Evolutionary conservation across 495 filamentous ascomycete species (phyloP).

Genomic region (Lophiostoma macrostomum): DNA sequence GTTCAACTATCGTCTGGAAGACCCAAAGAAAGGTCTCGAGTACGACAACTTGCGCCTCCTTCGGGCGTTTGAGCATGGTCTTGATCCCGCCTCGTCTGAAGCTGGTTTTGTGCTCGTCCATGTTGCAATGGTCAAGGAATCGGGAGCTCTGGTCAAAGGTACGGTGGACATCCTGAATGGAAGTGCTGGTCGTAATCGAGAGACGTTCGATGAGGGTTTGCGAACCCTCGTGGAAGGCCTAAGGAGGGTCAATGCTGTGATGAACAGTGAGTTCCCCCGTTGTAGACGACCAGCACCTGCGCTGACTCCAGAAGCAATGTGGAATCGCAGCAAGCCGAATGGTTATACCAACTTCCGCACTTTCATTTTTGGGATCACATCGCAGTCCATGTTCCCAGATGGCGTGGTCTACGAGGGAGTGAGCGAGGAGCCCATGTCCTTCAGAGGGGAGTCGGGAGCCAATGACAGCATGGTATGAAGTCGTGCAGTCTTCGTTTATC

Average conservation of each 20-base stretch:
- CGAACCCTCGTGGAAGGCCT: conserved; percentile 59
- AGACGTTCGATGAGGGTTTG: conserved; percentile 62
- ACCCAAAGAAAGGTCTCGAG: conserved; percentile 62
- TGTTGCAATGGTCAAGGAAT: conserved; percentile 65
- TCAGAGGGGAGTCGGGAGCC: conserved; percentile 84
- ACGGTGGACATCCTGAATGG: conserved; percentile 62
- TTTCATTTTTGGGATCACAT: conserved; percentile 91
- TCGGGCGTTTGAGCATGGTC: conserved; percentile 82
- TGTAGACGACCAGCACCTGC: neutral
- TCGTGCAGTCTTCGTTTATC: neutral
- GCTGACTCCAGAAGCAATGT: conserved; percentile 60
- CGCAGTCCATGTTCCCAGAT: conserved; percentile 85
- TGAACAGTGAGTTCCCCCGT: conserved; percentile 60
- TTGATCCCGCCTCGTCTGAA: conserved; percentile 82
- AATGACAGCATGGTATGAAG: conserved; percentile 85
- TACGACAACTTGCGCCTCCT: conserved; percentile 80
- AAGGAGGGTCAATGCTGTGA: conserved; percentile 67
- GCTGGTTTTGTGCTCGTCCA: conserved; percentile 73
- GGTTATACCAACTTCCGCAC: conserved; percentile 82
- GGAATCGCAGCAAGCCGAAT: conserved; percentile 72
- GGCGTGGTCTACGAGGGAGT: conserved; percentile 86
- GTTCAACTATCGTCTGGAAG: conserved; percentile 76
- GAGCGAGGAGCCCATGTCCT: conserved; percentile 65
- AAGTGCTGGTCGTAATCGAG: conserved; percentile 50
- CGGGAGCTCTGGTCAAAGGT: conserved; percentile 66